Base-by-base conservation (phyloP, 306 rosid genomes). In the Cicer cuneatum region DNA sequence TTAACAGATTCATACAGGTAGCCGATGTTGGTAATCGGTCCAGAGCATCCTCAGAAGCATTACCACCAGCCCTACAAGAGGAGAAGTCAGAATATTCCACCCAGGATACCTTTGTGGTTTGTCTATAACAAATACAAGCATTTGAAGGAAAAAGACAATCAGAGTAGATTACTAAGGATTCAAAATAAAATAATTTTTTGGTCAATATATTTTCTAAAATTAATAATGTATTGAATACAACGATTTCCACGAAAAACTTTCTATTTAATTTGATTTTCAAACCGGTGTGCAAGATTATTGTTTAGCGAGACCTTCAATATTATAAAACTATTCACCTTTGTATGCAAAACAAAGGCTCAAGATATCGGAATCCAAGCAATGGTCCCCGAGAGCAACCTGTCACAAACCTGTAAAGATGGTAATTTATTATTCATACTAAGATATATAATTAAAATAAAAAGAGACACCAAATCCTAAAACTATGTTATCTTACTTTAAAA, bases 361-460 rank as follows among this genome's bases (percentile, higher is more conserved):
- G 97, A 76, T 87, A 87, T 83, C 62, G 80, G 80, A 94, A 94
- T 68, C 99, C 99, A 71, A 94, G 97, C 83, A 94, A 84, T 14
- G 99, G 99, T 74, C 99, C 99, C 41, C 99, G 87, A 15, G 99
- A 94, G 83, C 99, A 94, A 72, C 99, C 97, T 9, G 99, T 91
- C 78, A 92, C 99, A 86, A 94, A 94, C 87, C 98, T 93, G 87
- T 54, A 73, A 38, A 68, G 69, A 18, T 29, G 11, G 69, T 63
- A 72, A 66, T 33, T 66, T 60, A 64, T 72, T 51, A 67, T 66
- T 81, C 69, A 69, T 39, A 42, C 53, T 5, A 43, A 74, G 10
- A 53, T 10, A 67, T 21, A 37, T 51, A 71, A 67, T 18, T 51
- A 46, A 60, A 49, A 49, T 18, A 59, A 46, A 60, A 49, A 49